Percentiles rank a stretch among this genome's conserved stretches.
Conservation (phyloP, 2,329 filamentous ascomycete species). For the Fragosphaeria purpurea region DNA sequence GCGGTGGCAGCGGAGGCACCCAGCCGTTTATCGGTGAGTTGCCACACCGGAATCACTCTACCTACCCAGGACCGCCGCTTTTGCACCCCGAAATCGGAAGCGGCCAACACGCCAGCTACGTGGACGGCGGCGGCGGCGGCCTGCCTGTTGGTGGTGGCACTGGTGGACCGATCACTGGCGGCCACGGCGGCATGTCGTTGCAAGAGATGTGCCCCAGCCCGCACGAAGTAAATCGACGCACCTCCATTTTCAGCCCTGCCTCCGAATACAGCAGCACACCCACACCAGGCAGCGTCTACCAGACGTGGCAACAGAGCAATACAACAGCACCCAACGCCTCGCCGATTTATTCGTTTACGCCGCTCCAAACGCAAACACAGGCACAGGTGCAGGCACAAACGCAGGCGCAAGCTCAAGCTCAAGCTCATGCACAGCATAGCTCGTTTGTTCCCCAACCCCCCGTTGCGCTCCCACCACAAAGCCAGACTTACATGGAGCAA, state of each 20-base stretch:
- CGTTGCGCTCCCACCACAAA: slow-evolving; percentile 17
- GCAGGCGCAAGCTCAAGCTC: slow-evolving; percentile 10
- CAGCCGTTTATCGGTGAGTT: slow-evolving; percentile 32
- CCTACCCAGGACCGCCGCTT: slow-evolving; percentile 31
- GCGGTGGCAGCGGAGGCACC: background rate
- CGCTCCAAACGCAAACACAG: slow-evolving; percentile 22
- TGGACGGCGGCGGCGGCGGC: slow-evolving; percentile 24
- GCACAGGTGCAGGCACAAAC: background rate
- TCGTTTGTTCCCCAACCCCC: slow-evolving; percentile 20
- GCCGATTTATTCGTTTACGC: slow-evolving; percentile 36
- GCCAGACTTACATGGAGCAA: slow-evolving; percentile 17
- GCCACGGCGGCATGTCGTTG: slow-evolving; percentile 28
- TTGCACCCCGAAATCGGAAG: slow-evolving; percentile 31
- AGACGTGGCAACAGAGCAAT: slow-evolving; percentile 31
- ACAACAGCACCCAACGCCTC: slow-evolving; percentile 31
- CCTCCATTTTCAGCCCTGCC: slow-evolving; percentile 32
- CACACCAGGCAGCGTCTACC: slow-evolving; percentile 27
- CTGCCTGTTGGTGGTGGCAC: slow-evolving; percentile 22
- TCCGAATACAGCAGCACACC: slow-evolving; percentile 36
- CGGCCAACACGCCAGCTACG: slow-evolving; percentile 29
- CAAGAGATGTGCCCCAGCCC: slow-evolving; percentile 35
- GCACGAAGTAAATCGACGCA: slow-evolving; percentile 35
- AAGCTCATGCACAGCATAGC: slow-evolving; percentile 2
- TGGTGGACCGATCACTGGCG: slow-evolving; percentile 19
- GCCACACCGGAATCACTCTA: slow-evolving; percentile 26